Evolutionary conservation across 164 flowering plant genomes (phyloP), one percentile per base, ranked within the genome.

Genomic region (Magnolia sinica): DNA sequence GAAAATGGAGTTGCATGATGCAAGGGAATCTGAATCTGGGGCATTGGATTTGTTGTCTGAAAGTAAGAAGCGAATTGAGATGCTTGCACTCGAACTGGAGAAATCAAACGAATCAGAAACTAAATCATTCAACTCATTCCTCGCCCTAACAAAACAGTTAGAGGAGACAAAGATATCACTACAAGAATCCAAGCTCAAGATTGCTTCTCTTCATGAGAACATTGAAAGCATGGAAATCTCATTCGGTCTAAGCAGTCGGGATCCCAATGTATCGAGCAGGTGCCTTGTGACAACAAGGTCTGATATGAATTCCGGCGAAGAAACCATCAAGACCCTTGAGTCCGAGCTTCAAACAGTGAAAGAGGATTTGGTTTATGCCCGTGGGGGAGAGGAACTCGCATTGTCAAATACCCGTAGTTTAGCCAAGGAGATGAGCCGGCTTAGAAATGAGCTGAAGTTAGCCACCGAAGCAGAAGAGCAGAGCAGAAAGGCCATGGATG

Each of bases 401-500:
- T 70, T 76, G 0, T 68, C 64, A 52, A 85, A 77, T 76, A 79
- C 76, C 16, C 49, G 77, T 31, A 75, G 67, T 74, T 49, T 83
- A 64, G 45, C 69, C 2, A 71, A 80, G 52, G 93, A 92, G 81
- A 76, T 86, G 37, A 80, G 19, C 1, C 7, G 61, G 59, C 82
- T 95, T 2, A 87, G 76, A 70, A 85, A 79, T 71, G 94, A 96
- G 73, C 67, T 89, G 66, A 91, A 82, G 71, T 68, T 73, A 22
- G 93, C 96, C 0, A 82, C 76, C 0, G 92, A 87, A 69, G 94
- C 91, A 6, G 98, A 96, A 74, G 92, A 87, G 74, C 89, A 84
- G n/a, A 87, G 86, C 85, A 86, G 78, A 79, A 87, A 87, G 65
- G 97, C 98, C 72, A 84, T 94, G 97, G 97, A 96, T 80, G 97